Percentiles rank a stretch among this genome's conserved stretches.
phyloP scores from a whole-genome alignment of 257 asterid genomes.

The Coffea canephora region DNA sequence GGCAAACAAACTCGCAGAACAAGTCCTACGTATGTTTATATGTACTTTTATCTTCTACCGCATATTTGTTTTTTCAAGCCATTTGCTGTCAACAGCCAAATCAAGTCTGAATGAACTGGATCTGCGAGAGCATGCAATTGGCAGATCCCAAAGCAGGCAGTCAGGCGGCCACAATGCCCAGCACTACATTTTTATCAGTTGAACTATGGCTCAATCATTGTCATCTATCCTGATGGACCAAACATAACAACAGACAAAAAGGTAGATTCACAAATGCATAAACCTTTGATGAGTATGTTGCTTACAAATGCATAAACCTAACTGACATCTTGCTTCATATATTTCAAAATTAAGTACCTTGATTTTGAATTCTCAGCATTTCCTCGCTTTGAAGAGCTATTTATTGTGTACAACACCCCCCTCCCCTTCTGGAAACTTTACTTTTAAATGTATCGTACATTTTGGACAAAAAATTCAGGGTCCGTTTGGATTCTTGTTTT shows the following conservation, averaged over 20 bases:
- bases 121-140: background rate
- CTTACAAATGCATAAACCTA: background rate
- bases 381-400: background rate
- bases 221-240: background rate
- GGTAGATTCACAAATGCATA: background rate
- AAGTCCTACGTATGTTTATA: too few species aligned
- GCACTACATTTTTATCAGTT: background rate
- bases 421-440: background rate
- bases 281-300: too few species aligned
- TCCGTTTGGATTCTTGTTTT: too few species aligned
- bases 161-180: background rate
- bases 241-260: too few species aligned
- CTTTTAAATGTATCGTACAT: background rate
- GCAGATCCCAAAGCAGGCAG: background rate
- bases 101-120: background rate
- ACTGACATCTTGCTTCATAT: too few species aligned
- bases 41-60: too few species aligned
- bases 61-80: too few species aligned
- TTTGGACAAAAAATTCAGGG: background rate
- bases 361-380: background rate
- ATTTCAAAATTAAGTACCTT: too few species aligned
- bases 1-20: too few species aligned
- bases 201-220: too few species aligned
- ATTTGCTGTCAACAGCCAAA: too few species aligned
- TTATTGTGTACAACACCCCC: conserved; percentile 1